These are phyloP conservation scores for Penicillium waksmanii DNA, from an alignment of 495 filamentous ascomycete genomes.

Conservation along the genomic window DNA sequence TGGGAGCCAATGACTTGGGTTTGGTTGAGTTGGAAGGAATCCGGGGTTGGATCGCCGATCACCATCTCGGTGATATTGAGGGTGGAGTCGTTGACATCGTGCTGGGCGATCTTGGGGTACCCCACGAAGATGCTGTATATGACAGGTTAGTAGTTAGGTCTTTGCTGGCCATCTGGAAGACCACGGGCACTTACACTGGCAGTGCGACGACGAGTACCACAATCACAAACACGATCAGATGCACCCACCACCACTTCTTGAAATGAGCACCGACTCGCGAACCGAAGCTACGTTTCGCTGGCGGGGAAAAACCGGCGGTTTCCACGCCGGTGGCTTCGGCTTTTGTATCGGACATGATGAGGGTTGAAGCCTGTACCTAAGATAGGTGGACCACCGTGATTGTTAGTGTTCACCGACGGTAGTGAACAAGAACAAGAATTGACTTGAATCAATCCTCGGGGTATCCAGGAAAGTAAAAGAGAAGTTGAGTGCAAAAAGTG, in stretches of 20 bases:
- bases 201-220: conserved; percentile 63
- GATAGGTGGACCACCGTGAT: background rate
- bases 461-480: background rate
- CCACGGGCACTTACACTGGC: conserved; percentile 61
- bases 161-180: background rate
- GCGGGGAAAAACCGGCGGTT: conserved; percentile 7
- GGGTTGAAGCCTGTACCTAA: conserved; percentile 7
- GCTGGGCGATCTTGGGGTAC: conserved; percentile 73
- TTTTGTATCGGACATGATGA: conserved; percentile 39
- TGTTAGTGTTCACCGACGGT: no score
- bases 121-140: conserved; percentile 66
- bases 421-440: background rate
- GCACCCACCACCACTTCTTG: conserved; percentile 73
- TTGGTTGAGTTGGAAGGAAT: conserved; percentile 60
- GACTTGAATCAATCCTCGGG: background rate
- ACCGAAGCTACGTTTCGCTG: conserved; percentile 38
- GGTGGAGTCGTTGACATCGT: conserved; percentile 65
- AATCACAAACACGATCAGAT: conserved; percentile 61
- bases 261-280: conserved; percentile 47
- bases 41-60: conserved; percentile 60
- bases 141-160: no score
- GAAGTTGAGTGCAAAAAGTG: background rate
- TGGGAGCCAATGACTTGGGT: conserved; percentile 48
- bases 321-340: conserved; percentile 21
- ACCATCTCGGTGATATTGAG: conserved; percentile 61